phyloP scores from a whole-genome alignment of 345 rosid species.

The Bretschneidera sinensis region DNA sequence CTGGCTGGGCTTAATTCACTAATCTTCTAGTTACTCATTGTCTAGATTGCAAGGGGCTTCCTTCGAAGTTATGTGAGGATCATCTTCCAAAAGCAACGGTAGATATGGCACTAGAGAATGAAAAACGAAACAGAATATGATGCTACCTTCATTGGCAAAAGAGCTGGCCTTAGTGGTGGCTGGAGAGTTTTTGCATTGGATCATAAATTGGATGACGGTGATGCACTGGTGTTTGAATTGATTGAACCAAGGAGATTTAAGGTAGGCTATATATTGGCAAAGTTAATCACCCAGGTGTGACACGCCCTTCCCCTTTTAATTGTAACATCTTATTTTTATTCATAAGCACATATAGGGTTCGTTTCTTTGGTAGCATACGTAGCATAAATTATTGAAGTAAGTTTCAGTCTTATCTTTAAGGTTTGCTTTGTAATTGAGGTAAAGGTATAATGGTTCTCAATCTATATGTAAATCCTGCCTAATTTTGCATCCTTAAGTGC shows the following conservation, averaged over 20 bases:
- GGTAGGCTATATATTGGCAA: conserved; percentile 21
- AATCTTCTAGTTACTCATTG: background rate
- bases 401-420: too few species aligned
- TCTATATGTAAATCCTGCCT: too few species aligned
- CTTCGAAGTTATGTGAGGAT: conserved; percentile 38
- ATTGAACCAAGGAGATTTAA: conserved; percentile 39
- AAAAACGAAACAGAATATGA: conserved; percentile 40
- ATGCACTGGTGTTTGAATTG: conserved; percentile 56
- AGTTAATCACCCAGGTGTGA: background rate
- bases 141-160: conserved; percentile 40
- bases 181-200: conserved; percentile 67
- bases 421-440: too few species aligned
- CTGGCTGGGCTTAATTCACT: too few species aligned
- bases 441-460: too few species aligned
- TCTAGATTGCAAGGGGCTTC: conserved; percentile 39
- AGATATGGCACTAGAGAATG: conserved; percentile 39
- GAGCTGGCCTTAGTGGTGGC: conserved; percentile 64
- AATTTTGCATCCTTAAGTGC: too few species aligned
- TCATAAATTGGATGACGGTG: conserved; percentile 64
- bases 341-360: too few species aligned
- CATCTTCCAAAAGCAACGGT: conserved; percentile 41
- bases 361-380: too few species aligned
- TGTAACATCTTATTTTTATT: too few species aligned
- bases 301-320: too few species aligned
- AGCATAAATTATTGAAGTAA: too few species aligned